Evolutionary conservation across 106 monocot species (phyloP).

Genomic region (Allium fistulosum): DNA sequence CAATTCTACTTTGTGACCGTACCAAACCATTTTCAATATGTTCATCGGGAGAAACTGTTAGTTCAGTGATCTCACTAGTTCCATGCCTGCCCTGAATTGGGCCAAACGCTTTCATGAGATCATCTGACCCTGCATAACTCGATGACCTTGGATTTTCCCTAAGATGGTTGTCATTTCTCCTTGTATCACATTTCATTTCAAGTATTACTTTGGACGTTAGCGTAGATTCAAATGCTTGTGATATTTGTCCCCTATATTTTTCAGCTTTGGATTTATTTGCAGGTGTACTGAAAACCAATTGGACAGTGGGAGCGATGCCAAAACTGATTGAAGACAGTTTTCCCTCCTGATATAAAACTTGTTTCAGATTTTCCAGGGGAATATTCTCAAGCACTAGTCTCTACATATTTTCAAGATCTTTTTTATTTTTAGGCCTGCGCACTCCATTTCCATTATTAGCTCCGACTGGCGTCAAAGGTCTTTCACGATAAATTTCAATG

Average conservation of each 20-base stretch:
- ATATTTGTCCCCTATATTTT: constrained; percentile 72
- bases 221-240: constrained; percentile 83
- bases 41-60: constrained; percentile 21
- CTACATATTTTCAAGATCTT: constrained; percentile 13
- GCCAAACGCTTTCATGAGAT: constrained; percentile 24
- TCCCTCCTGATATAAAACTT: constrained; percentile 14
- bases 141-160: constrained; percentile 19
- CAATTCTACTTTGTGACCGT: constrained; percentile 28
- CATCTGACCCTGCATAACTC: constrained; percentile 13
- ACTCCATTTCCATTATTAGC: constrained; percentile 1
- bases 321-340: constrained; percentile 12
- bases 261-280: constrained; percentile 74
- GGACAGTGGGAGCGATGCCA: constrained; percentile 57
- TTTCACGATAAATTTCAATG: constrained; percentile 5
- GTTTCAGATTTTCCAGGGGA: constrained; percentile 14
- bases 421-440: constrained; percentile 11
- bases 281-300: constrained; percentile 59
- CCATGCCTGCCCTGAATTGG: constrained; percentile 19
- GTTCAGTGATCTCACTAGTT: constrained; percentile 51
- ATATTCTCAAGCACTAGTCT: constrained; percentile 22
- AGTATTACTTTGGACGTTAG: constrained; percentile 59
- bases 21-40: constrained; percentile 19
- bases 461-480: background rate
- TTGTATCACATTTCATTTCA: constrained; percentile 74
- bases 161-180: constrained; percentile 18